Evolutionary conservation across 371 early-diverging fungal genomes (phyloP).

Genomic region (Phascolomyces articulosus): DNA sequence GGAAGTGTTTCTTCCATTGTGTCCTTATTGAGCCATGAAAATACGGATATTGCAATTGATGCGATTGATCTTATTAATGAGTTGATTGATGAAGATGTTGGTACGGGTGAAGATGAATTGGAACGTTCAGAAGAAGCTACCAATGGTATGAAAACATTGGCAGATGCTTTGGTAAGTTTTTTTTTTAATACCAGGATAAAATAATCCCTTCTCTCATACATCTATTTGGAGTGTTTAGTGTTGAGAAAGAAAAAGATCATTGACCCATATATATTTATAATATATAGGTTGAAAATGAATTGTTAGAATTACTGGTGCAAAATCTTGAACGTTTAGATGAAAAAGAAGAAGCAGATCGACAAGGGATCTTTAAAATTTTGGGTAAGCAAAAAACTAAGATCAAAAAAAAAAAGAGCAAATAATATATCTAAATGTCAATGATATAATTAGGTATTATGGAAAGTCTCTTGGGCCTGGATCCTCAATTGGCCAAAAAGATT

Average conservation of each 20-base stretch:
- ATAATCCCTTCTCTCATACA: not conserved
- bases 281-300: constrained; percentile 67
- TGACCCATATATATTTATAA: too few relatives aligned
- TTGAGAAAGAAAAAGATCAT: too few relatives aligned
- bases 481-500: constrained; percentile 65
- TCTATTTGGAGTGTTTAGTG: not conserved
- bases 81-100: constrained; percentile 90
- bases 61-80: constrained; percentile 84
- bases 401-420: not conserved
- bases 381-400: constrained; percentile 25
- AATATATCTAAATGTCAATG: not conserved
- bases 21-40: constrained; percentile 86
- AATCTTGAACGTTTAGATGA: constrained; percentile 83
- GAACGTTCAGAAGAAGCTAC: constrained; percentile 68
- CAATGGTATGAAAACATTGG: constrained; percentile 71
- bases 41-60: constrained; percentile 90
- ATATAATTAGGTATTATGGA: constrained; percentile 72
- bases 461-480: constrained; percentile 79
- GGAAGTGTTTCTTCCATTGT: constrained; percentile 70
- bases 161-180: constrained; percentile 64
- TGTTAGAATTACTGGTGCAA: constrained; percentile 78
- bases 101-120: constrained; percentile 57
- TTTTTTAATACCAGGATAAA: too few relatives aligned
- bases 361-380: constrained; percentile 86
- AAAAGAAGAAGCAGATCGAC: constrained; percentile 75